phyloP scores from a whole-genome alignment of 176 grass and related monocot species.

The Miscanthus lutarioriparius region DNA sequence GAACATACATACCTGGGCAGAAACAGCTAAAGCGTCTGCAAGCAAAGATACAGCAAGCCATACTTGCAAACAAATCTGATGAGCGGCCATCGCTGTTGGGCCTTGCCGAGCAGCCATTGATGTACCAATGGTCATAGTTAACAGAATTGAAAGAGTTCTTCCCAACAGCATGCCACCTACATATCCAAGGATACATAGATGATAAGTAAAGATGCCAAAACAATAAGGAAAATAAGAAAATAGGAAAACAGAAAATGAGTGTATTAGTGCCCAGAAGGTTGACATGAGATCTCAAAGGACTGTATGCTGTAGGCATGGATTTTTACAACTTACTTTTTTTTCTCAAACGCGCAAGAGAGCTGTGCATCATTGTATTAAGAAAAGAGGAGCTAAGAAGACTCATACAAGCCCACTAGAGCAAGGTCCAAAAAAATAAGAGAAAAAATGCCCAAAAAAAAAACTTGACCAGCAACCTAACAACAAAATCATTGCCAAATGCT shows the following conservation, averaged over 20 bases:
- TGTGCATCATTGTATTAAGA: neutral
- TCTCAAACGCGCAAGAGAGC: neutral
- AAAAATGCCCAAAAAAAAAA: neutral
- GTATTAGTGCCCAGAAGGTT: conserved; percentile 10
- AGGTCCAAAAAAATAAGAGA: neutral
- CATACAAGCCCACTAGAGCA: neutral
- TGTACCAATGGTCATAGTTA: conserved; percentile 93
- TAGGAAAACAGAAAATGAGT: conserved; percentile 10
- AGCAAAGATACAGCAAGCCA: conserved; percentile 89
- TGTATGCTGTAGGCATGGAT: neutral
- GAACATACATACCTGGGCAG: conserved; percentile 46
- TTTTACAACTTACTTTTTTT: neutral
- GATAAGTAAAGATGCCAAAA: neutral
- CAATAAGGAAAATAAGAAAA: conserved; percentile 6
- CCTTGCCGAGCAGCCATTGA: conserved; percentile 97
- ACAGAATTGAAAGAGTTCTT: conserved; percentile 78
- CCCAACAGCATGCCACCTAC: conserved; percentile 88
- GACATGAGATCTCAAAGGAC: neutral
- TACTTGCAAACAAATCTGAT: conserved; percentile 98
- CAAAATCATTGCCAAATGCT: neutral
- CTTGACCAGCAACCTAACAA: neutral
- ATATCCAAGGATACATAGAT: conserved; percentile 25
- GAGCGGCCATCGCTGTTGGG: conserved; percentile 89
- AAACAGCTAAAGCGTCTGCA: conserved; percentile 67
- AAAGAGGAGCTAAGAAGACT: neutral